Conservation (phyloP, 495 filamentous ascomycete genomes). For the Penicillium canescens region DNA sequence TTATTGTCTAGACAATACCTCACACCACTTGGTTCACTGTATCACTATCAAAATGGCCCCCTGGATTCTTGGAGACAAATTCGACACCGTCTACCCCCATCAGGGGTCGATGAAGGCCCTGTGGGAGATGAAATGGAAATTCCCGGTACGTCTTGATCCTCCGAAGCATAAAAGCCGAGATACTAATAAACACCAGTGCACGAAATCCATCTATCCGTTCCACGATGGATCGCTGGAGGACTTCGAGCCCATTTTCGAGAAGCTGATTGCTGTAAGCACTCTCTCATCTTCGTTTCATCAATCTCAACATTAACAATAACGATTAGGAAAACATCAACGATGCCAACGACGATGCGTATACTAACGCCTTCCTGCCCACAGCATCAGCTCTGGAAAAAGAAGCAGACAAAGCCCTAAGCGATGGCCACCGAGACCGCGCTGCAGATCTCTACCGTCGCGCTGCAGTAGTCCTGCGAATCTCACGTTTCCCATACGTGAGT, state of each 20-base stretch:
- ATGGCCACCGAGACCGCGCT: constrained; percentile 49
- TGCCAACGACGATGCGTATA: constrained; percentile 63
- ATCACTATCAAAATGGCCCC: constrained; percentile 19
- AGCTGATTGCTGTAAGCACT: constrained; percentile 56
- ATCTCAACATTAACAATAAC: neutral
- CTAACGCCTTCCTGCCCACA: constrained; percentile 58
- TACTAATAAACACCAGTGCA: constrained; percentile 43
- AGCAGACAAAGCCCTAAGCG: constrained; percentile 46
- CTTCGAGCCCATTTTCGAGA: constrained; percentile 69
- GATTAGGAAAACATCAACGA: constrained; percentile 59
- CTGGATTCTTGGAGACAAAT: constrained; percentile 42
- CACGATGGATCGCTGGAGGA: constrained; percentile 70
- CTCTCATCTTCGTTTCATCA: neutral
- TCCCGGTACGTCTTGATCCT: constrained; percentile 50
- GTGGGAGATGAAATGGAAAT: constrained; percentile 82
- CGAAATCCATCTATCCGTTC: constrained; percentile 73
- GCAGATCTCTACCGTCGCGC: constrained; percentile 67
- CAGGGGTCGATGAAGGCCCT: constrained; percentile 71
- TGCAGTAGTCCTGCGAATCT: constrained; percentile 71
- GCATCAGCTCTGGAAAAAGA: constrained; percentile 52
- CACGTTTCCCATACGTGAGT: constrained; percentile 70
- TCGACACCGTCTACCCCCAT: constrained; percentile 50
- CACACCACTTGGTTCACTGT: neutral
- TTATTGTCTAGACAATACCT: neutral
- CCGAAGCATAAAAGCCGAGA: neutral